phyloP scores from a whole-genome alignment of 129 eudicot species.

The Cynara cardunculus region DNA sequence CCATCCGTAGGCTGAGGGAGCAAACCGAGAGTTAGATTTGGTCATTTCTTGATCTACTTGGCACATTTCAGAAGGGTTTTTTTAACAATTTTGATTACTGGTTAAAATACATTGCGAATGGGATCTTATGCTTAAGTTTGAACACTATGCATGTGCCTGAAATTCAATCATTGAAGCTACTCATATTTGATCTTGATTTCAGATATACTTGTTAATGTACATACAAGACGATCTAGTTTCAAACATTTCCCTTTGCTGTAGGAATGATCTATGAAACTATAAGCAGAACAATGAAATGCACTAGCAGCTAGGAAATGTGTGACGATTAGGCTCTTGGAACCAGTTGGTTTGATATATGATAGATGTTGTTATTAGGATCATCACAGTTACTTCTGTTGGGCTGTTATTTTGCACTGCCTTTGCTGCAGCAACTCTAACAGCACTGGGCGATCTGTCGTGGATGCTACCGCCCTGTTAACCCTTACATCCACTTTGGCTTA shows the following conservation, averaged over 20 bases:
- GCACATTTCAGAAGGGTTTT: not conserved
- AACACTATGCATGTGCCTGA: not conserved
- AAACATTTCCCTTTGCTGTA: slow-evolving; percentile 39
- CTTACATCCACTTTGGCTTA: slow-evolving; percentile 76
- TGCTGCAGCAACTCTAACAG: slow-evolving; percentile 87
- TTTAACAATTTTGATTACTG: not conserved
- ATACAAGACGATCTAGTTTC: slow-evolving; percentile 36
- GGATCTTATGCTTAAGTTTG: slow-evolving; percentile 1
- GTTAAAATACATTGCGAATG: slow-evolving; percentile 13
- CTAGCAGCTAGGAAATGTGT: not conserved
- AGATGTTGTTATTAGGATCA: slow-evolving; percentile 35
- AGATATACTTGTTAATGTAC: slow-evolving; percentile 12
- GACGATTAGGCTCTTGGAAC: not conserved
- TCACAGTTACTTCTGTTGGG: slow-evolving; percentile 39
- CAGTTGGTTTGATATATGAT: slow-evolving; percentile 11
- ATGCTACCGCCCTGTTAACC: slow-evolving; percentile 70
- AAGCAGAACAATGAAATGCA: slow-evolving; percentile 11
- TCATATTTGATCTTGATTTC: not conserved
- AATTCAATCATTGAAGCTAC: not conserved
- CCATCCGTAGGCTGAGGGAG: slow-evolving; percentile 70
- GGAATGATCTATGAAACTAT: slow-evolving; percentile 31
- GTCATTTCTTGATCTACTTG: not conserved
- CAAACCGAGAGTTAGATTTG: slow-evolving; percentile 56
- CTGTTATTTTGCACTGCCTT: slow-evolving; percentile 80
- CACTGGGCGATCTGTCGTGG: slow-evolving; percentile 90